Evolutionary conservation across 2,329 filamentous ascomycete species (phyloP).

Genomic region (Cadophora malorum): DNA sequence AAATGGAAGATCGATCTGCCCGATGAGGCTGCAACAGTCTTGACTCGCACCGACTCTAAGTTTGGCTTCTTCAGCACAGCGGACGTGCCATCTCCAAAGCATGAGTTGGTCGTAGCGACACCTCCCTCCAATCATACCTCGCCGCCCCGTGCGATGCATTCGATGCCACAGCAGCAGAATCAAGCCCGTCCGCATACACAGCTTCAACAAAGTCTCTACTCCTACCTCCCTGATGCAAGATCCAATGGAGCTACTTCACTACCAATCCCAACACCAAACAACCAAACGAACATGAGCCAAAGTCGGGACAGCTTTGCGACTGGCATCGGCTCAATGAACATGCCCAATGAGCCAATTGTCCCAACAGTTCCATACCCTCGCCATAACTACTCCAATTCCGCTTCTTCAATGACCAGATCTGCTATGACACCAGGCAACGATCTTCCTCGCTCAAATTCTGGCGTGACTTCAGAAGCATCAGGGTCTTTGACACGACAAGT

Average conservation of each 20-base stretch:
- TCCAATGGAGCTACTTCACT: constrained; percentile 10
- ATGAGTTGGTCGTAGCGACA: constrained; percentile 40
- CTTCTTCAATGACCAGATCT: constrained; percentile 25
- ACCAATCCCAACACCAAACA: constrained; percentile 3
- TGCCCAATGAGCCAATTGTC: constrained; percentile 29
- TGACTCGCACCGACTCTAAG: constrained; percentile 80
- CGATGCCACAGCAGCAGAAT: constrained; percentile 26
- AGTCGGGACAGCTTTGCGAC: constrained; percentile 12
- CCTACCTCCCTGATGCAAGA: constrained; percentile 35
- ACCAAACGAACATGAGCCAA: constrained; percentile 20
- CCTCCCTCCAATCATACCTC: constrained; percentile 37
- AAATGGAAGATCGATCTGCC: constrained; percentile 91
- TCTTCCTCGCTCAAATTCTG: constrained; percentile 32
- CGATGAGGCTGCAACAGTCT: constrained; percentile 77
- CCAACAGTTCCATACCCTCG: constrained; percentile 35
- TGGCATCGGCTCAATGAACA: constrained; percentile 29
- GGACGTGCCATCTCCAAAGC: constrained; percentile 45
- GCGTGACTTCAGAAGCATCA: constrained; percentile 30
- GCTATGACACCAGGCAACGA: constrained; percentile 27
- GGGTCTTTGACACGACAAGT: constrained; percentile 45
- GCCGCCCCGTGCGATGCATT: constrained; percentile 28
- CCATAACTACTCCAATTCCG: constrained; percentile 28
- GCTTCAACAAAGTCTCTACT: constrained; percentile 42
- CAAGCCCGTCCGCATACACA: constrained; percentile 34
- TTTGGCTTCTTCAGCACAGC: constrained; percentile 71